Conservation (phyloP, 2,329 filamentous ascomycete genomes). For the Apiospora koreana region DNA sequence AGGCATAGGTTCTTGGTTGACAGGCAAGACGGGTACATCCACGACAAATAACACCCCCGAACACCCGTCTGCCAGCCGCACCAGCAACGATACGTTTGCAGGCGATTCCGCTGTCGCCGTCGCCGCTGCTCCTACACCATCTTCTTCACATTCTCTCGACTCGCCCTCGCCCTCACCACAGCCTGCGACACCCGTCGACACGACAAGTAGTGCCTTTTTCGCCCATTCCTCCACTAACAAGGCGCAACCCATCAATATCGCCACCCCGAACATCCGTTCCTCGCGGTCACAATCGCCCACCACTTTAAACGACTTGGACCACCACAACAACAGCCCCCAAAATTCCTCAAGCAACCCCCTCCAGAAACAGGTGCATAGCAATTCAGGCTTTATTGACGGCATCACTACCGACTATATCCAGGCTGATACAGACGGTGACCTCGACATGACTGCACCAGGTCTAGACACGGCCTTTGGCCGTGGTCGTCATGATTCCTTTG, state of each 20-base stretch:
- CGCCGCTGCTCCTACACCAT: constrained; percentile 33
- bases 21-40: constrained; percentile 18
- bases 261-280: constrained; percentile 26
- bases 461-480: constrained; percentile 61
- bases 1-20: constrained; percentile 19
- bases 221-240: constrained; percentile 34
- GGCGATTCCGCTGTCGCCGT: constrained; percentile 23
- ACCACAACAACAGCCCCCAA: constrained; percentile 17
- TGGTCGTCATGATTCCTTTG: constrained; percentile 65
- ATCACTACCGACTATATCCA: neutral
- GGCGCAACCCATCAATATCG: constrained; percentile 40
- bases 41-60: constrained; percentile 18
- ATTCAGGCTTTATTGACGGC: constrained; percentile 1
- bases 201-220: constrained; percentile 28
- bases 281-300: constrained; percentile 24
- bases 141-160: constrained; percentile 41
- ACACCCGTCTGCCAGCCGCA: constrained; percentile 18
- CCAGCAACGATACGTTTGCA: constrained; percentile 18
- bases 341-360: constrained; percentile 20
- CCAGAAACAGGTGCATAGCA: constrained; percentile 12
- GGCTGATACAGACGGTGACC: constrained; percentile 30
- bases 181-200: constrained; percentile 44
- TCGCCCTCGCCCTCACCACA: constrained; percentile 42
- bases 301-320: constrained; percentile 19
- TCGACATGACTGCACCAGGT: constrained; percentile 60